Base-by-base conservation (phyloP, 352 stramenopile species). In the Globisporangium camurandrum region DNA sequence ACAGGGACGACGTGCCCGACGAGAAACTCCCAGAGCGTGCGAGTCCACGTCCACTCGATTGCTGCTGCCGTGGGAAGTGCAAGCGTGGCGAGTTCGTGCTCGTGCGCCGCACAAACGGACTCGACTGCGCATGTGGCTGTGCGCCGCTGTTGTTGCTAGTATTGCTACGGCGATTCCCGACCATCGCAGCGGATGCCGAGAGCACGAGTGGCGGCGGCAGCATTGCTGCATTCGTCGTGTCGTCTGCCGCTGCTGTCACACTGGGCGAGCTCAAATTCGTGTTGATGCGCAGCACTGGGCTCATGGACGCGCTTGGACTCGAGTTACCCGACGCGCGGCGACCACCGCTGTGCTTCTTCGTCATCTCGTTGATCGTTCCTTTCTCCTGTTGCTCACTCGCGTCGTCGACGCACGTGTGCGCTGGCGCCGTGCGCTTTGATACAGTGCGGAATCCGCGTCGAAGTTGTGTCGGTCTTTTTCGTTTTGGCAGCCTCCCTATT, bases 261-360 rank as follows among this genome's bases (percentile, higher is more conserved):
- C 17, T 8, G n/a, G 50, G 31, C 11, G 40, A 46, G 42, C 20
- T 41, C 49, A 54, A 33, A 19, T 43, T 49, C 23, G 53, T 59
- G 31, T 54, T 59, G 53, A 59, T 59, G 23, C 46, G 39, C 30
- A 59, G 53, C 19, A 34, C 31, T 22, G 46, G 24, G 24, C 53
- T 48, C 3, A 38, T 19, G 17, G 10, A 20, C 4, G 27, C 36
- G 26, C 45, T 36, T 22, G 52, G 44, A 27, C 36, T 28, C 20
- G 27, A 33, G 40, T 41, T 33, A 10, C 12, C 50, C 31, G 23
- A 11, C 20, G 28, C 30, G 23, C 43, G 37, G 28, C 52, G 52
- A 31, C 53, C 54, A n/a, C 39, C 40, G 30, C 53, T 59, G 46
- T 46, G 53, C 46, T 59, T 54, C 53, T 54, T 59, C 19, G 46